phyloP scores from a whole-genome alignment of 116 monocot species.

The Phalaenopsis hybrid region DNA sequence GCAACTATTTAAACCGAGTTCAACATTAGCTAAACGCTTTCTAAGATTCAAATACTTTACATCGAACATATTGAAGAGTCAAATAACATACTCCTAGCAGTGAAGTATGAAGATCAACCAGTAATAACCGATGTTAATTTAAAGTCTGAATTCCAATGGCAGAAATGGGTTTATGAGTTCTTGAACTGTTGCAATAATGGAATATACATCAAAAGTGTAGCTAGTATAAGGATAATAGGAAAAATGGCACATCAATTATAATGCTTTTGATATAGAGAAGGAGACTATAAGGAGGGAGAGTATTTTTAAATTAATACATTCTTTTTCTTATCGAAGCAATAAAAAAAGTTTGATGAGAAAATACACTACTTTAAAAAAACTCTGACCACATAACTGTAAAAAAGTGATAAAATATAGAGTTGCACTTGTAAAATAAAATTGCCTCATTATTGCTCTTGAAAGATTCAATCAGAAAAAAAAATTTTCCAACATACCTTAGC shows the following conservation, averaged over 20 bases:
- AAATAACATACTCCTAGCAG: neutral
- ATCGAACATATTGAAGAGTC: neutral
- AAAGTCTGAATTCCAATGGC: neutral
- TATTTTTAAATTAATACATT: too few relatives aligned
- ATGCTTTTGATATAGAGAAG: too few relatives aligned
- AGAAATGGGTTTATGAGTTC: too few relatives aligned
- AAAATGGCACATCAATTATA: too few relatives aligned
- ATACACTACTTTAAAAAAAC: too few relatives aligned
- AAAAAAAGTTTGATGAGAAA: too few relatives aligned
- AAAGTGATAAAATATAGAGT: neutral
- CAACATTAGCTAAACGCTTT: neutral
- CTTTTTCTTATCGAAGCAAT: too few relatives aligned
- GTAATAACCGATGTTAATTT: neutral
- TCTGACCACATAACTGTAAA: neutral
- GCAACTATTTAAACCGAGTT: neutral
- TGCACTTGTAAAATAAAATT: neutral
- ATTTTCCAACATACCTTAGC: constrained; percentile 48
- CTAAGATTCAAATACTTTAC: neutral
- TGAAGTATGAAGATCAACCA: neutral
- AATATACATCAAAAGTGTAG: too few relatives aligned
- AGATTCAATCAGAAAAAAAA: neutral
- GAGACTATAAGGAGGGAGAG: too few relatives aligned
- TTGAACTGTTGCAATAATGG: too few relatives aligned
- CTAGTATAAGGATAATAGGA: too few relatives aligned
- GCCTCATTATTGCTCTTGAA: neutral